phyloP scores from a whole-genome alignment of 2,329 filamentous ascomycete genomes.

The Colletotrichum cereale region DNA sequence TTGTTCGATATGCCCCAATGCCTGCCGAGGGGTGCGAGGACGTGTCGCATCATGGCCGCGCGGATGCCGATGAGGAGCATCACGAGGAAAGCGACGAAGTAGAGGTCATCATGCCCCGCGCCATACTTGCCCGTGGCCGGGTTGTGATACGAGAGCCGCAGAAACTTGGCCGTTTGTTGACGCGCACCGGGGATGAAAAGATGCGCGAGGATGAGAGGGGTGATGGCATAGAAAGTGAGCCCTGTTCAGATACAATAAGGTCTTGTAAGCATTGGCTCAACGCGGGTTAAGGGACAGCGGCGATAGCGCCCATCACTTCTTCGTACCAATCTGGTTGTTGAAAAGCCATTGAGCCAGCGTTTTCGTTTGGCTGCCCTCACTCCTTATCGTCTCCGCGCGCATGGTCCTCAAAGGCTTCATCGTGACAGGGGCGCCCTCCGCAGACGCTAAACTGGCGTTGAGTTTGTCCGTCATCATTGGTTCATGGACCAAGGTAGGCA shows the following conservation, averaged over 20 bases:
- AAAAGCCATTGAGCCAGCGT: constrained; percentile 9
- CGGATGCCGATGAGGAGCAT: constrained; percentile 1
- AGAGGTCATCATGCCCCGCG: constrained; percentile 22
- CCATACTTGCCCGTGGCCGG: constrained; percentile 1
- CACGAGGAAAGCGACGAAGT: constrained; percentile 4
- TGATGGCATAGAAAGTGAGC: background rate
- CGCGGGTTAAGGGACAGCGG: background rate
- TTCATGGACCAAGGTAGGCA: too few relatives aligned
- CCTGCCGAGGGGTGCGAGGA: background rate
- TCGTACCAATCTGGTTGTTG: constrained; percentile 7
- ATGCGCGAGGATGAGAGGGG: background rate
- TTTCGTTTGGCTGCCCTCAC: background rate
- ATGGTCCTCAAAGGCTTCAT: background rate
- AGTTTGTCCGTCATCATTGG: background rate
- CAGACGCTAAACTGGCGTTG: background rate
- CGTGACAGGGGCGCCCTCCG: background rate
- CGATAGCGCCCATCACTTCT: background rate
- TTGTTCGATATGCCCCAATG: constrained; percentile 8
- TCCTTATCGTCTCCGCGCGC: background rate
- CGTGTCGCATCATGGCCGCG: constrained; percentile 7
- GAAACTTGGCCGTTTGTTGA: constrained; percentile 1
- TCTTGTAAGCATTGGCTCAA: constrained; percentile 9
- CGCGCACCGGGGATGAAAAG: background rate
- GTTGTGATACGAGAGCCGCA: constrained; percentile 4
- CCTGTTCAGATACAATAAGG: background rate